Base-by-base conservation (phyloP, 176 grass and related monocot species). In the Oryza punctata region DNA sequence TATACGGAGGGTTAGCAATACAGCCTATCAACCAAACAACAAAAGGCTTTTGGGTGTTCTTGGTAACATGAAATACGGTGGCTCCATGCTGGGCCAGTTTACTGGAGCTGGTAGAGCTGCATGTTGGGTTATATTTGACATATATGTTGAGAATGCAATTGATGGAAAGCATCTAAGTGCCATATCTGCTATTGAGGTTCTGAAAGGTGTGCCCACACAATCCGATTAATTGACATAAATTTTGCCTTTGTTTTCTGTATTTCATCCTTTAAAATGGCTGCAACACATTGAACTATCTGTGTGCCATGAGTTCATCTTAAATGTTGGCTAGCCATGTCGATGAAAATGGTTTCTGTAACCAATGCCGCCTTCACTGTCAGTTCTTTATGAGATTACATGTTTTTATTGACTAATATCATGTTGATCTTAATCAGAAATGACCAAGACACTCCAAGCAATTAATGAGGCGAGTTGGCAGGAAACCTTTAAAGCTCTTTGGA, bases 391-490 rank as follows among this genome's bases (percentile, higher is more conserved):
- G 33, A 23, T 75, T 8, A 25, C 35, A 78, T 35, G 45, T 69
- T 69, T 90, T 19, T 66, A 32, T 67, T 73, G 49, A 50, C 13
- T 75, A 74, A 52, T 75, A 47, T 30, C 3, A 12, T 73, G 65
- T 69, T 87, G 72, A 9, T 70, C 24, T 85, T 75, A 70, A 89
- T 78, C 82, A 99, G 96, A 96, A 85, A 66, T 83, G 78, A 89
- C 85, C 28, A 94, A 91, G 89, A 96, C 96, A 60, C 87, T 93
- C 70, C 89, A 92, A 91, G 81, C 86, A 77, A 80, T 96, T 85
- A 99, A 99, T 47, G 89, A 94, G 77, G 91, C 96, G 81, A 94
- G 87, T 74, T 99, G 96, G 96, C 96, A 95, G 49, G 96, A 99
- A 76, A 99, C 93, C 28, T 99, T 99, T 86, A 92, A 92, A 88